Percentiles rank a stretch among this genome's conserved stretches.
Evolutionary conservation across 163 green algal genomes (phyloP).

Genomic region (Prototheca cutis): DNA sequence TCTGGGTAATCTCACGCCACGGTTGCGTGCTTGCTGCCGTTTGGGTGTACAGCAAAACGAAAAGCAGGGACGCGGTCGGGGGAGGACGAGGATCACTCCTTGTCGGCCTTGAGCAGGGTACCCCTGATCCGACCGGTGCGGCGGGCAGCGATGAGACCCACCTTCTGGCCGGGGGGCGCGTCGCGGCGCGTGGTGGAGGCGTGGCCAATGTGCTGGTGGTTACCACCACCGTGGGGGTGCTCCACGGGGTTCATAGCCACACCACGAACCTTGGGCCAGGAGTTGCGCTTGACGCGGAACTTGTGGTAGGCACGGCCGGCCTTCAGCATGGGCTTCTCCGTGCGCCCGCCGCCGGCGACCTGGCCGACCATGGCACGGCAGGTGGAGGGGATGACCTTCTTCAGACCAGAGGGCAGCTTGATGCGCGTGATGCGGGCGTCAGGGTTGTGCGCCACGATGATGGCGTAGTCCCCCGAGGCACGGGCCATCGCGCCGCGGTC

Average conservation of each 20-base stretch:
- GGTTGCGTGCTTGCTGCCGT: too few relatives aligned
- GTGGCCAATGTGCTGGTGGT: constrained; percentile 99
- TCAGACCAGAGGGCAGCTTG: constrained; percentile 95
- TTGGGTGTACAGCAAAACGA: too few relatives aligned
- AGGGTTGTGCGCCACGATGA: constrained; percentile 96
- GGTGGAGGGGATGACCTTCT: constrained; percentile 86
- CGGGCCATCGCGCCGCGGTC: constrained; percentile 87
- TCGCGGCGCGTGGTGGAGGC: constrained; percentile 88
- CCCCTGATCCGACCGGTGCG: constrained; percentile 57
- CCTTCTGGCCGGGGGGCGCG: constrained; percentile 90
- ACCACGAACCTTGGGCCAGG: constrained; percentile 95
- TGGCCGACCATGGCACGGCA: constrained; percentile 94
- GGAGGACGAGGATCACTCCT: too few relatives aligned
- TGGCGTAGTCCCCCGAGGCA: constrained; percentile 92
- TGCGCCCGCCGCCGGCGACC: constrained; percentile 91
- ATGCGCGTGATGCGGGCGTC: constrained; percentile 93
- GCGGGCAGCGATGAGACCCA: constrained; percentile 96
- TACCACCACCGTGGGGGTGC: constrained; percentile 98
- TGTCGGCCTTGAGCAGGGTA: constrained; percentile 29
- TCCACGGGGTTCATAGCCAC: constrained; percentile 99
- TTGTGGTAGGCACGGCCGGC: constrained; percentile 91
- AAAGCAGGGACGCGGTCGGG: too few relatives aligned
- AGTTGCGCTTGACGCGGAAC: constrained; percentile 98
- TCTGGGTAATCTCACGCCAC: too few relatives aligned
- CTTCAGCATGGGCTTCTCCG: constrained; percentile 99